Evolutionary conservation across 148 eudicot genomes (phyloP).

Genomic region (Rhododendron henanense): DNA sequence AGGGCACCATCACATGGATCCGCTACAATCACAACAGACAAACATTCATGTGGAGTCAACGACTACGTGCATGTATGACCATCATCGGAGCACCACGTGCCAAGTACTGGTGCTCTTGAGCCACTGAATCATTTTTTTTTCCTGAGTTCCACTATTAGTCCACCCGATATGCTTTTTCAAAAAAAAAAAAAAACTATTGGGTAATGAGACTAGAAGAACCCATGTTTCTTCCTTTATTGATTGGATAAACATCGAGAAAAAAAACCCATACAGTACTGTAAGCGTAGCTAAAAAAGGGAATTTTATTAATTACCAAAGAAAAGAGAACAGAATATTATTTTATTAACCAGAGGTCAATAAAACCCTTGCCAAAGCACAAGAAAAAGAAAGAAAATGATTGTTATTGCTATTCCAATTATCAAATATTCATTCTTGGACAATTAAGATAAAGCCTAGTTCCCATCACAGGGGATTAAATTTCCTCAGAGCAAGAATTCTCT

Average conservation of each 20-base stretch:
- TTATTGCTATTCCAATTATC: not conserved
- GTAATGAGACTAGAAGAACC: not conserved
- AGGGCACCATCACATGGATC: not conserved
- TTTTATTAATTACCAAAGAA: not conserved
- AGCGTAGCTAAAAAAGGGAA: not conserved
- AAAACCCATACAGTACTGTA: not conserved
- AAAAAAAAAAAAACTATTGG: not conserved
- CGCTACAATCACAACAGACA: not conserved
- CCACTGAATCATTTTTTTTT: not conserved
- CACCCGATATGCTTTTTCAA: not conserved
- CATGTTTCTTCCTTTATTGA: not conserved
- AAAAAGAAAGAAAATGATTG: not conserved
- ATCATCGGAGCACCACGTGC: not conserved
- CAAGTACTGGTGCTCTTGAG: not conserved
- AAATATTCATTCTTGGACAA: not conserved
- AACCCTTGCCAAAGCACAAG: not conserved
- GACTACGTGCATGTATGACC: not conserved
- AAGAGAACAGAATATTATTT: not conserved
- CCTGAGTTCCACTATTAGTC: not conserved
- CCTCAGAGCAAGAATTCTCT: not conserved
- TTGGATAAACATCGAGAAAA: not conserved
- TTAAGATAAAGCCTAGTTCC: not conserved
- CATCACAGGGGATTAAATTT: not conserved
- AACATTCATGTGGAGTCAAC: not conserved
- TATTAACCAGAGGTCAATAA: not conserved